A percentile compares a stretch with the other conserved stretches of the same genome.
phyloP scores from a whole-genome alignment of 257 asterid genomes.

The Fraxinus anomala region DNA sequence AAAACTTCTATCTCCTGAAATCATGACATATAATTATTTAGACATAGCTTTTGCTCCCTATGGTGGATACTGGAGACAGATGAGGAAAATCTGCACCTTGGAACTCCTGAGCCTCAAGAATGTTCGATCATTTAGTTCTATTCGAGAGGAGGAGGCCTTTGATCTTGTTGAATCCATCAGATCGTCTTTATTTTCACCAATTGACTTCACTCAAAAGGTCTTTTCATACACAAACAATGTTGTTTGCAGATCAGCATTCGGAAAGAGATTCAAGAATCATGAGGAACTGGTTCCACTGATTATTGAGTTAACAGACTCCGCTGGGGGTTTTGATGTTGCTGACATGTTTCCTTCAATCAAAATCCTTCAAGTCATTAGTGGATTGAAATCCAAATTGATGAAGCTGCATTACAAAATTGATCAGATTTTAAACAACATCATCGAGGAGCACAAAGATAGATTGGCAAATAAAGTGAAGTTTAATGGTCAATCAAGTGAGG shows the following conservation, averaged over 20 bases:
- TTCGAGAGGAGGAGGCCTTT: conserved; percentile 26
- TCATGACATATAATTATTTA: conserved; percentile 18
- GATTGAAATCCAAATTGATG: conserved; percentile 17
- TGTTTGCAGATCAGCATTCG: conserved; percentile 27
- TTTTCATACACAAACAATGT: conserved; percentile 8
- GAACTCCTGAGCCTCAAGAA: conserved; percentile 27
- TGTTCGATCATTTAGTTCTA: conserved; percentile 11
- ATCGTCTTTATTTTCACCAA: not conserved
- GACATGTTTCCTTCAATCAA: conserved; percentile 32
- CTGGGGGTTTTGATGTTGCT: conserved; percentile 18
- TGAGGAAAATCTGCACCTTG: conserved; percentile 23
- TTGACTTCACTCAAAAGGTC: conserved; percentile 19
- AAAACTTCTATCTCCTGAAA: not conserved
- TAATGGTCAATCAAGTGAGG: not conserved
- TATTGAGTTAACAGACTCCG: not conserved
- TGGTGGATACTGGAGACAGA: conserved; percentile 35
- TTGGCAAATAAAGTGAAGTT: not conserved
- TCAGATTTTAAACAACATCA: conserved; percentile 8
- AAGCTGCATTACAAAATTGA: conserved; percentile 13
- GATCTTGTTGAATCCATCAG: not conserved
- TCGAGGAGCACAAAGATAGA: conserved; percentile 24
- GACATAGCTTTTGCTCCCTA: conserved; percentile 32
- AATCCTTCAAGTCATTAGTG: conserved; percentile 23
- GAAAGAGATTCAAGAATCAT: conserved; percentile 29
- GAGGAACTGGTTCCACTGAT: not conserved